Conservation (phyloP, 768 basidiomycete species). For the Udeniomyces megalosporus region DNA sequence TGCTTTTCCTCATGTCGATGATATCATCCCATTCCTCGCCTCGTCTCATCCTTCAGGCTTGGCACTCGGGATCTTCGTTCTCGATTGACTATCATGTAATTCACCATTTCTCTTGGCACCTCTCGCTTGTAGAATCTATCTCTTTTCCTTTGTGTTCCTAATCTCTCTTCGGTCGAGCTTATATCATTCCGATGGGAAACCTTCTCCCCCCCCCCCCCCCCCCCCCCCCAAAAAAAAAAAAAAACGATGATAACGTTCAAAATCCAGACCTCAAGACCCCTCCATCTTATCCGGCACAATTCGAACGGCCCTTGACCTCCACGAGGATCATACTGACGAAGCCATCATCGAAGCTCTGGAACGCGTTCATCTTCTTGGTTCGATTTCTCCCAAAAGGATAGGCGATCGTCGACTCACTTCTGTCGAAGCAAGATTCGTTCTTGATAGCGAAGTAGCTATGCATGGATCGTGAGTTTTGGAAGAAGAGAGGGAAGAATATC, state of each 20-base stretch:
- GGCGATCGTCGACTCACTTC: background rate
- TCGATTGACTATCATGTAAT: constrained; percentile 24
- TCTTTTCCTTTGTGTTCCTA: no score
- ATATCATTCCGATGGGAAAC: no score
- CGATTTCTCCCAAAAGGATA: background rate
- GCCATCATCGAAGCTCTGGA: constrained; percentile 23
- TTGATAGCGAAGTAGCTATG: constrained; percentile 15
- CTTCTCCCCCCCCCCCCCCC: no score
- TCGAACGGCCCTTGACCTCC: constrained; percentile 27
- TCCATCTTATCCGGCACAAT: constrained; percentile 26
- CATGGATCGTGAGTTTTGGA: constrained; percentile 5
- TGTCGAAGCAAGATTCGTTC: constrained; percentile 2
- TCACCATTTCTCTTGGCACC: no score
- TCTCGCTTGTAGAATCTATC: no score
- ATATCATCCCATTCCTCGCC: no score
- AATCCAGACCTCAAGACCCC: constrained; percentile 25
- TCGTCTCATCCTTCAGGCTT: background rate
- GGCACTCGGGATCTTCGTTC: constrained; percentile 19
- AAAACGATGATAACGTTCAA: no score
- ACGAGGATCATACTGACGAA: constrained; percentile 18
- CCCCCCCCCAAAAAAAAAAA: no score
- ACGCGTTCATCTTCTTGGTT: constrained; percentile 22
- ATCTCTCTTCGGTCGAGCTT: no score
- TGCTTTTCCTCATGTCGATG: constrained; percentile 3
- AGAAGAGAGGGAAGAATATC: no score